Evolutionary conservation across 805 yeast genomes (phyloP), one percentile per base, ranked within the genome.

Genomic region (Yarrowia yakushimensis): DNA sequence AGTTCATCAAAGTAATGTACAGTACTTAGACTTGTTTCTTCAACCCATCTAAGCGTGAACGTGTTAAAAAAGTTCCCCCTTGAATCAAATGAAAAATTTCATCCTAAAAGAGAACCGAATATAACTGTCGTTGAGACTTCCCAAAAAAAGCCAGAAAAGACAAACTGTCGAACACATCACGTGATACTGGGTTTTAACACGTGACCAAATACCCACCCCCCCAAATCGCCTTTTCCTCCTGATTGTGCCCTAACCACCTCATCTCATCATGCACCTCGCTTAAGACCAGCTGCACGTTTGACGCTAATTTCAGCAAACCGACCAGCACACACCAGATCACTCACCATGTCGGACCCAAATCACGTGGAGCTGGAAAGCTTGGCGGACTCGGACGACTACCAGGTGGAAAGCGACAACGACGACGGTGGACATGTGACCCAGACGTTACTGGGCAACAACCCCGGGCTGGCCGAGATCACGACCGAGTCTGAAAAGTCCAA

Each of bases 401-500:
- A 52, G 25, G 59, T 34, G 18, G 52, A 45, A n/a, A 52, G 43
- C 42, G 59, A 52, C 42, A 17, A 34, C 17, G 34, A 36, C 43
- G 59, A 48, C 28, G 20, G 22, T 5, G 41, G 57, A 18, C 57
- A 48, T 31, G 57, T 12, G 22, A 48, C 59, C 25, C 43, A 34
- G 31, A 52, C 59, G 33, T n/a, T 52, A 9, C 43, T 52, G 25
- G 43, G 43, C 25, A 25, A 52, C 42, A 52, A 52, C 43, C 42
- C 59, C 8, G 43, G 17, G 7, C 18, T 52, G 17, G 59, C 59
- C 36, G 43, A 52, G 31, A 28, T 52, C n/a, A 34, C 61, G 15
- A 18, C 36, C 17, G 48, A 39, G 17, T 55, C 61, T 15, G 48
- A 41, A 59, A 83, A 82, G 67, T 83, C 88, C 1, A 81, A 79